Base-by-base conservation (phyloP, 1,139 yeast species). In the Magnusiomyces magnusii region DNA sequence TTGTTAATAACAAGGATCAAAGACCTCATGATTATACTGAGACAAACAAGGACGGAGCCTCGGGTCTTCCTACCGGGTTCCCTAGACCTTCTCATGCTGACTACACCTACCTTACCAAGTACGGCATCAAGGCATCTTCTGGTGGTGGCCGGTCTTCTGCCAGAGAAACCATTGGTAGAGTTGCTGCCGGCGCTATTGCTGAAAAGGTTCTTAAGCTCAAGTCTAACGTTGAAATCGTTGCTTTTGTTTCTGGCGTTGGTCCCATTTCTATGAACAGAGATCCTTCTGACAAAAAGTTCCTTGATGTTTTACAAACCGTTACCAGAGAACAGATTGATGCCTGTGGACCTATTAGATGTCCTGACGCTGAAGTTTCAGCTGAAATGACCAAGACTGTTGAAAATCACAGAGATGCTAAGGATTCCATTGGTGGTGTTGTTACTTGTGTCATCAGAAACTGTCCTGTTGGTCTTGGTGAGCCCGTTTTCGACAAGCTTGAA, bases 1-100 rank as follows among this genome's bases (percentile, higher is more conserved):
- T 91, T 62, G 96, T 93, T 25, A 80, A 80, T 69, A 93, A 93
- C 74, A 92, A 93, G 77, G 99, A 93, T 75, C 99, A 93, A 73
- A 83, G 98, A 70, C 99, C 99, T 21, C 84, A 90, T 65, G 99
- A 93, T 74, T 93, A 93, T 78, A 82, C 90, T 34, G 98, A 92
- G 70, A 92, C 96, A 73, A 97, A 92, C 71, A 80, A 87, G 65
- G 47, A 17, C 36, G 28, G 39, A 3, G 49, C 39, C 49, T 44
- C 49, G n/a, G 27, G 27, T 7, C 49, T n/a, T 44, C 19, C 49
- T 23, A 44, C 49, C 21, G 55, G 55, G 7, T 93, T 86, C 78
- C 99, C 99, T 65, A 84, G 99, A 73, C 99, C 99, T 28, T 88
- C 97, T 53, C 99, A 93, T 75, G 99, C 99, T 19, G 99, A 93